Percentiles rank a stretch among this genome's conserved stretches.
These are phyloP conservation scores for Cytospora leucostoma DNA, from an alignment of 2,329 filamentous ascomycete genomes.

Conservation along the genomic window DNA sequence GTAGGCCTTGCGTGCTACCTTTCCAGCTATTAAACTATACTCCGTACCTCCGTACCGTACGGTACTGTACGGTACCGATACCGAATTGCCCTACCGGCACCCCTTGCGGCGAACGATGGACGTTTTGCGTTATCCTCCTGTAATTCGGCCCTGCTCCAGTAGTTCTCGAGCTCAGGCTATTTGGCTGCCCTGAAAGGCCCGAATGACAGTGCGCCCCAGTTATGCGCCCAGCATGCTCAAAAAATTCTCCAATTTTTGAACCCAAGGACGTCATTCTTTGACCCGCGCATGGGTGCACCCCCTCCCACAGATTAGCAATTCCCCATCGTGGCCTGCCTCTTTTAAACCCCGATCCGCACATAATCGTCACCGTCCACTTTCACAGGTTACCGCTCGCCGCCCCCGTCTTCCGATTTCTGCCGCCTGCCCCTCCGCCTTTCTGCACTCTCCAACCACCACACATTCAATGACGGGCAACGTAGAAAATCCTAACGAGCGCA, in stretches of 20 bases:
- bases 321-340: constrained; percentile 23
- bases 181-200: constrained; percentile 17
- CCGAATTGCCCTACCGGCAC: background rate
- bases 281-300: constrained; percentile 23
- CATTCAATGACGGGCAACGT: constrained; percentile 36
- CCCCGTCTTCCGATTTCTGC: constrained; percentile 30
- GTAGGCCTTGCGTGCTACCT: background rate
- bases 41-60: no score
- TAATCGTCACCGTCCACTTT: constrained; percentile 27
- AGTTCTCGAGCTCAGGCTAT: constrained; percentile 3
- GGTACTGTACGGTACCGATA: no score
- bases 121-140: constrained; percentile 27
- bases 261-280: constrained; percentile 23
- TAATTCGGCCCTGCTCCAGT: constrained; percentile 27
- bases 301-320: constrained; percentile 29
- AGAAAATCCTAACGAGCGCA: constrained; percentile 51
- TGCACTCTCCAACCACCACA: constrained; percentile 27
- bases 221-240: constrained; percentile 16
- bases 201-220: constrained; percentile 21
- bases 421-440: constrained; percentile 26
- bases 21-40: background rate
- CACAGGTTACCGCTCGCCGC: constrained; percentile 29
- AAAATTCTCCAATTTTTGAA: constrained; percentile 27
- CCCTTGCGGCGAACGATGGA: constrained; percentile 20
- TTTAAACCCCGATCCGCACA: constrained; percentile 29